Evolutionary conservation across 768 basidiomycete genomes (phyloP), one percentile per base, ranked within the genome.

Genomic region (Serendipita sp.): DNA sequence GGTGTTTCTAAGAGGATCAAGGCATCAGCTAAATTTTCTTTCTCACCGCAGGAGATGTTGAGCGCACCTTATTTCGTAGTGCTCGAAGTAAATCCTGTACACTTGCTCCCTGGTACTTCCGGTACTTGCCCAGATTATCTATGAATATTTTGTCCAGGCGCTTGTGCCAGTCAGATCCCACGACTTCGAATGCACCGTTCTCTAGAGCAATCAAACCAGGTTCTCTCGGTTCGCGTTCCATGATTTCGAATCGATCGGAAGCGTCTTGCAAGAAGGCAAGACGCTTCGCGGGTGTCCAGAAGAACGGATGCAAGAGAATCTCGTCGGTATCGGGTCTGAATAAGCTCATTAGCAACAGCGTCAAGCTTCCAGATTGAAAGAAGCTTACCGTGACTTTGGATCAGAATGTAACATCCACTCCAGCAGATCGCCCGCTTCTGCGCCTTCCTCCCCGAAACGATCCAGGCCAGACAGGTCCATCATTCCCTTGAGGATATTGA

Each of bases 211-310:
- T 67, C 24, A 99, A 78, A 62, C 82, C 79, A 0, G 82, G 78
- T 63, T 95, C 90, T 63, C 83, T 84, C 0, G 94, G 93, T 53
- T 95, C 93, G 31, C 91, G 82, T 67, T 86, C 88, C 91, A 98
- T 95, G 71, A 93, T 93, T 73, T 98, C 96, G 72, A 98, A 99
- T 3, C 94, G 82, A 73, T 98, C 95, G 0, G 93, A 96, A 0
- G 93, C 90, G 66, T 98, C 96, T 72, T 95, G 94, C n/a, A 99
- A 77, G 79, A 99, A 99, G 60, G 81, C 83, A 3, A 99, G 75
- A 43, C 95, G 81, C 63, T 87, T 83, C 5, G 80, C 85, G 0
- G 93, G 75, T 62, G 92, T 85, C 96, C 96, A 99, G 77, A 97
- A 99, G 78, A 89, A 95, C 0, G 96, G 96, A 74, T 98, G 95